Percentiles rank a stretch among this genome's conserved stretches.
Conservation (phyloP, 805 yeast species). For the Ogataea paraovalis region DNA sequence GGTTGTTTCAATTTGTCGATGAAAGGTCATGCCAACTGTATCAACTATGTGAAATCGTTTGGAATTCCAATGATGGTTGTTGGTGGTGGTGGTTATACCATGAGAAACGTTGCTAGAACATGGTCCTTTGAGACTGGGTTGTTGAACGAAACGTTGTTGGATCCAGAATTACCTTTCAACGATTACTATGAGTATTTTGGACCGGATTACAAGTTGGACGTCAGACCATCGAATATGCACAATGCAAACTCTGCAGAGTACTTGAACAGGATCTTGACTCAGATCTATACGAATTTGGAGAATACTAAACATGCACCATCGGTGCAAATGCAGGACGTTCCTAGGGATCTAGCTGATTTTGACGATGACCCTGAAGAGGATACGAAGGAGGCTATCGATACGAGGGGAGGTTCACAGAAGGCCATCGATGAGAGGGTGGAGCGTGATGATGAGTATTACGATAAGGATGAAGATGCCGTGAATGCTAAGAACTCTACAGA, state of each 20-base stretch:
- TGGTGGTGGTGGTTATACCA: slow-evolving; percentile 99
- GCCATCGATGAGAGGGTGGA: slow-evolving; percentile 74
- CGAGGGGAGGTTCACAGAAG: slow-evolving; percentile 85
- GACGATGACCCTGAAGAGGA: slow-evolving; percentile 85
- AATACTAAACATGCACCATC: slow-evolving; percentile 96
- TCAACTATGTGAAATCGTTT: slow-evolving; percentile 78
- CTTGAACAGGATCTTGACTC: slow-evolving; percentile 75
- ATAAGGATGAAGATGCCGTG: slow-evolving; percentile 48
- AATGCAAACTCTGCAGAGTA: slow-evolving; percentile 94
- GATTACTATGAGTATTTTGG: slow-evolving; percentile 97
- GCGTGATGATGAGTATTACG: slow-evolving; percentile 76
- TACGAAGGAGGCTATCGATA: slow-evolving; percentile 70
- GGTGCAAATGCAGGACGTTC: slow-evolving; percentile 87
- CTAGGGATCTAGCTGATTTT: slow-evolving; percentile 79
- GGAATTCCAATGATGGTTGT: slow-evolving; percentile 88
- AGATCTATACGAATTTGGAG: slow-evolving; percentile 73
- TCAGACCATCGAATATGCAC: slow-evolving; percentile 93
- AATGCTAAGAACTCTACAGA: slow-evolving; percentile 21
- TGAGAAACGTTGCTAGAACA: slow-evolving; percentile 91
- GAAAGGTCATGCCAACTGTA: slow-evolving; percentile 95
- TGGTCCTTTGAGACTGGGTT: slow-evolving; percentile 95
- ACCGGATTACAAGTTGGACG: slow-evolving; percentile 93
- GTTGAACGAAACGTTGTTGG: slow-evolving; percentile 72
- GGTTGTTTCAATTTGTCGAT: slow-evolving; percentile 95
- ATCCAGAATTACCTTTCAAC: slow-evolving; percentile 80